These are phyloP conservation scores for Arthrobotrys musiformis DNA, from an alignment of 2,329 filamentous ascomycete species.

Conservation along the genomic window DNA sequence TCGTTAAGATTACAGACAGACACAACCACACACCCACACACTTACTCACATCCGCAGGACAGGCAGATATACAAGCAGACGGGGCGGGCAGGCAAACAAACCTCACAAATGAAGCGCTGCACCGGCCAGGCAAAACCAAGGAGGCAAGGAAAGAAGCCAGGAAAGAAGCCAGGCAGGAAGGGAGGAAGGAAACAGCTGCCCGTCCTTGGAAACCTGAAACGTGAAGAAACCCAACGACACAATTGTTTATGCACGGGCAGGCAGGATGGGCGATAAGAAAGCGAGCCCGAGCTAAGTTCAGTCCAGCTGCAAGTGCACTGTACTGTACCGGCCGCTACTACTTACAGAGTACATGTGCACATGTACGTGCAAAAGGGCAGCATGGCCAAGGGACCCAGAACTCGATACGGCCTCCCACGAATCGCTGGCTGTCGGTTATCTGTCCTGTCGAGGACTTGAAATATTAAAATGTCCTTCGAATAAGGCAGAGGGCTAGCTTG, in stretches of 20 bases:
- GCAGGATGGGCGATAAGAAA: slow-evolving; percentile 10
- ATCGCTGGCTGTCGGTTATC: slow-evolving; percentile 53
- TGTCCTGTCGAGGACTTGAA: slow-evolving; percentile 40
- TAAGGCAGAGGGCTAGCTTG: slow-evolving; percentile 34
- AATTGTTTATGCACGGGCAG: slow-evolving; percentile 30
- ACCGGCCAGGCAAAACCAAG: slow-evolving; percentile 17
- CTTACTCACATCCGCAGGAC: neutral
- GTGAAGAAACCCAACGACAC: slow-evolving; percentile 33
- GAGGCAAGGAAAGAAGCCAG: too few species aligned
- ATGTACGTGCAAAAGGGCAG: slow-evolving; percentile 2
- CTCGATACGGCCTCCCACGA: slow-evolving; percentile 38
- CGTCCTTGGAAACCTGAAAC: slow-evolving; percentile 47
- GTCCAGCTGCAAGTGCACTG: slow-evolving; percentile 15
- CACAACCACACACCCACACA: neutral
- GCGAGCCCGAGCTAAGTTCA: neutral
- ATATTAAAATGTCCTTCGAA: slow-evolving; percentile 36
- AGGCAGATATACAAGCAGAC: neutral
- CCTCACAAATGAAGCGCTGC: neutral
- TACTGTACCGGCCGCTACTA: neutral
- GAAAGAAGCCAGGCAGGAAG: slow-evolving; percentile 6
- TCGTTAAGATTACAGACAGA: neutral
- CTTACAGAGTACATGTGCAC: too few species aligned
- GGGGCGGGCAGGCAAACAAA: neutral
- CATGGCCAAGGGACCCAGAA: slow-evolving; percentile 37
- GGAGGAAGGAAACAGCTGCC: slow-evolving; percentile 6